phyloP scores from a whole-genome alignment of 257 asterid species.

The Solanum infundibuliforme region DNA sequence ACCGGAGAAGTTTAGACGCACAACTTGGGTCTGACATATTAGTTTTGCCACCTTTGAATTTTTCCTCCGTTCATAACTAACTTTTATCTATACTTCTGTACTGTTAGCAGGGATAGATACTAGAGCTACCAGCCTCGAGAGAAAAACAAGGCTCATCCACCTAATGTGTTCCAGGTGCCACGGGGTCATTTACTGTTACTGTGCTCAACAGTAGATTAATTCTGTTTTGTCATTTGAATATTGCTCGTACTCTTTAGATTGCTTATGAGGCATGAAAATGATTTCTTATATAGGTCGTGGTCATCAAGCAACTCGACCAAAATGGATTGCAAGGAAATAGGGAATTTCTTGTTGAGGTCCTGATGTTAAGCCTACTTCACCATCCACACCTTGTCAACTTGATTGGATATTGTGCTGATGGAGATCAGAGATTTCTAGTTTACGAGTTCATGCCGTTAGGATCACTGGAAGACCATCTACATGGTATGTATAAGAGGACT shows the following conservation, averaged over 20 bases:
- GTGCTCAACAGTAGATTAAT: neutral
- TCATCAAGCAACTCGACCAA: conserved; percentile 73
- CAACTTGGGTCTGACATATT: neutral
- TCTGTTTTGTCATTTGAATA: neutral
- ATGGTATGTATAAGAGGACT: conserved; percentile 25
- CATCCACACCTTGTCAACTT: conserved; percentile 72
- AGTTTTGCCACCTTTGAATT: neutral
- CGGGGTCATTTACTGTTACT: neutral
- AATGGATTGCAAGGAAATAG: conserved; percentile 81
- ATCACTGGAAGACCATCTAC: conserved; percentile 75
- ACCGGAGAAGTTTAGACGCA: neutral
- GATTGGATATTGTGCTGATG: conserved; percentile 86
- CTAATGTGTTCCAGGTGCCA: neutral
- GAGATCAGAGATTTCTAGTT: conserved; percentile 78
- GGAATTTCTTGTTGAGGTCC: conserved; percentile 75
- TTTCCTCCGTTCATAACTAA: neutral
- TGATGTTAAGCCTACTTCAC: conserved; percentile 74
- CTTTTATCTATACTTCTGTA: neutral
- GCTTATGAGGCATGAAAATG: neutral
- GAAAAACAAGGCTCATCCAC: neutral
- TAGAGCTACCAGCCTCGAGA: neutral
- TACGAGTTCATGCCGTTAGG: conserved; percentile 84
- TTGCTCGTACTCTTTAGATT: neutral
- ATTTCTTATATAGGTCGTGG: conserved; percentile 40
- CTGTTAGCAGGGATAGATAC: neutral